Evolutionary conservation across 225 moss, liverwort and hornwort genomes (phyloP), one percentile per base, ranked within the genome.

Genomic region (Pleurozium schreberi): DNA sequence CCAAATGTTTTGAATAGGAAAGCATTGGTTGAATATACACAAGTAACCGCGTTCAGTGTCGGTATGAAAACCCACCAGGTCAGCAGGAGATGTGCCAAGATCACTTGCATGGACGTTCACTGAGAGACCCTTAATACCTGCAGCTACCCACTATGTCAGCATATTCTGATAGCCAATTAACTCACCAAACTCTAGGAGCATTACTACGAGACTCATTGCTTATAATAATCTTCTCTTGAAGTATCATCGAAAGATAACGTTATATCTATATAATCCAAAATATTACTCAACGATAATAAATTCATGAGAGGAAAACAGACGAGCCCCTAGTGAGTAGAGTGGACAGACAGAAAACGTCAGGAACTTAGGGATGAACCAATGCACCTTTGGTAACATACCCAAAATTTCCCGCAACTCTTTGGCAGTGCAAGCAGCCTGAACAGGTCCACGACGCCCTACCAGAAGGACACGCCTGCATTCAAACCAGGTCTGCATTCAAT

Each of bases 361-460:
- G 47, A 79, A 70, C 78, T 68, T 16, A 74, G 16, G 26, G 15
- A 78, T 59, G 80, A 80, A 83, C 40, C 36, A 62, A 83, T 33
- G 78, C 57, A 85, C 59, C 63, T 74, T 70, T 55, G 75, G 47
- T 64, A 77, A 80, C 87, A 85, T 84, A 96, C 99, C 96, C 86
- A 99, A 82, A 65, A 97, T 96, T 93, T 99, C 99, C 89, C 97
- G 92, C 84, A 99, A 88, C 89, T 97, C 99, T 73, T 97, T 97
- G 80, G 94, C 96, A 83, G 97, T 97, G 90, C 97, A 99, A 89
- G 99, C 99, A 91, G 97, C 99, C 87, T 99, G 99, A 88, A 95
- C 96, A 85, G 99, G 99, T 91, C 99, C 99, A 87, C 99, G 93
- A 80, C 99, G 95, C 90, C 99, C 99, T 81, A 99, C 95, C 86